A percentile compares a stretch with the other conserved stretches of the same genome.
Conservation (phyloP, 2,329 filamentous ascomycete species). For the Lithohypha guttulata region DNA sequence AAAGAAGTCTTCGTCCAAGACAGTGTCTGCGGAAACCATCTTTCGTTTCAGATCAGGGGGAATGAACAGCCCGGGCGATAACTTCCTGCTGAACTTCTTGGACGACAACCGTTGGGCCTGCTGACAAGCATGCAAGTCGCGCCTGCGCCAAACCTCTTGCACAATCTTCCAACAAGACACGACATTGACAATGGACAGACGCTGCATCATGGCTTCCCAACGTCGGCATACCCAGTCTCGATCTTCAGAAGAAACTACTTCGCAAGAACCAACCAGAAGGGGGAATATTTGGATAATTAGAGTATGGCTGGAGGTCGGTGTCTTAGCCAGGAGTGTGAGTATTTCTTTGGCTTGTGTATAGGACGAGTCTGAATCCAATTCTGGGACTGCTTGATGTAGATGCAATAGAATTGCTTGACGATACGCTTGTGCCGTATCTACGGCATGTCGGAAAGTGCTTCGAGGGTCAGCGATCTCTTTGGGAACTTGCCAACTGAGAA, state of each 20-base stretch:
- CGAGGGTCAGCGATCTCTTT: conserved; percentile 43
- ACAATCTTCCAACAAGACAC: conserved; percentile 55
- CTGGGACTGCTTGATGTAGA: conserved; percentile 57
- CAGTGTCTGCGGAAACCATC: conserved; percentile 8
- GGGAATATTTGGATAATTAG: conserved; percentile 62
- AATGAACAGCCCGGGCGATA: conserved; percentile 14
- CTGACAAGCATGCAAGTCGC: conserved; percentile 43
- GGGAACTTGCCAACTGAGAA: conserved; percentile 53
- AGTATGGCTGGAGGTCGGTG: conserved; percentile 51
- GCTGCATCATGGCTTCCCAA: conserved; percentile 49
- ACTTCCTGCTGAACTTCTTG: conserved; percentile 21
- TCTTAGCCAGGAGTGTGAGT: conserved; percentile 50
- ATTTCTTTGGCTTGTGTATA: conserved; percentile 51
- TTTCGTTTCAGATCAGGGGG: conserved; percentile 17
- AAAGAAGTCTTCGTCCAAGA: conserved; percentile 4
- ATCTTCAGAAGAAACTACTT: conserved; percentile 49
- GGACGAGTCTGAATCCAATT: conserved; percentile 50
- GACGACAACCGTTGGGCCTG: conserved; percentile 27
- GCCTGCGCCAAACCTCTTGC: conserved; percentile 55
- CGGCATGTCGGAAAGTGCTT: conserved; percentile 51
- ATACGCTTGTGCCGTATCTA: conserved; percentile 57
- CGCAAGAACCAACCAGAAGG: conserved; percentile 56
- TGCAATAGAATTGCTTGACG: conserved; percentile 57
- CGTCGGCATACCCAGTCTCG: conserved; percentile 53
- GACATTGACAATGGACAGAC: conserved; percentile 57